Base-by-base conservation (phyloP, 1,139 yeast genomes). In the Lodderomyces elongisporus region DNA sequence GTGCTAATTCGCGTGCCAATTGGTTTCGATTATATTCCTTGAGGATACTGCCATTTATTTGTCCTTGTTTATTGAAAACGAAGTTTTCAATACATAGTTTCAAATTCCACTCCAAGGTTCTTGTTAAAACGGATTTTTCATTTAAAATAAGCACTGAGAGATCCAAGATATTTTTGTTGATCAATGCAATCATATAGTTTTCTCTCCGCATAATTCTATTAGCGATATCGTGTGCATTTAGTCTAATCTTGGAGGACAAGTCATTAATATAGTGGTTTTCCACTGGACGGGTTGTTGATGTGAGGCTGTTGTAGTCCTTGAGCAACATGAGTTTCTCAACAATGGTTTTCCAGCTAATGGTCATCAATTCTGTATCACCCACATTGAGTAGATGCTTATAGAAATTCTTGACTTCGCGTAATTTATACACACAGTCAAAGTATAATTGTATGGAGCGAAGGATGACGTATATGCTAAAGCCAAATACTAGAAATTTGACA, bases 181-280 rank as follows among this genome's bases (percentile, higher is more conserved):
- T 78, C 49, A 91, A 62, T 0, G 96, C 96, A 51, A 91, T 85
- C 66, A 87, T 71, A 53, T 89, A 91, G 52, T 91, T 91, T 44
- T 93, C 98, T 45, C 81, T 83, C 37, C 99, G 69, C 98, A 91
- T 89, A 38, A 91, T 85, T 41, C 98, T 67, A 54, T 91, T 93
- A 10, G 97, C 97, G 37, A 91, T 85, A 49, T 83, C 94, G 54
- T 88, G 96, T 3, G 97, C 95, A 51, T 85, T 91, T 36, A 91
- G 68, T 41, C 89, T 66, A 31, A 79, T 77, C 47, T 81, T 83
- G 0, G 89, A 77, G 39, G 76, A 79, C 36, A 79, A 66, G 52
- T 79, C 85, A 39, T 76, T 70, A 27, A 57, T 45, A 38, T 54
- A 58, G 31, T 44, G 47, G 22, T 35, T 36, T 30, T 58, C 57